A percentile compares a stretch with the other conserved stretches of the same genome.
phyloP scores from a whole-genome alignment of 176 grass and related monocot species.

The Hordeum marinum region DNA sequence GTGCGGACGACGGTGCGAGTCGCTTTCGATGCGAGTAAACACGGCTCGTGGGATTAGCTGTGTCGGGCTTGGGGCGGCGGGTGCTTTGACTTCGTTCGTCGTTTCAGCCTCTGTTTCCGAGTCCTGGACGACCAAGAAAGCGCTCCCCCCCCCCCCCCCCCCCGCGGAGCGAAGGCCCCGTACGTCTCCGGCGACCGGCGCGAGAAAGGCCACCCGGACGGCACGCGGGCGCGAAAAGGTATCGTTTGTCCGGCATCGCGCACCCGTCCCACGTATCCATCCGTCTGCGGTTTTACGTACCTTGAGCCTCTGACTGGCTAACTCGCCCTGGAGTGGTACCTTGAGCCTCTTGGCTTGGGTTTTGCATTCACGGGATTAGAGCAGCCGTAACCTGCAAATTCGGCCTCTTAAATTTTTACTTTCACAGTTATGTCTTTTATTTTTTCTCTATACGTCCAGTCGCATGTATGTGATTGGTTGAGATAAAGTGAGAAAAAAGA shows the following conservation, averaged over 20 bases:
- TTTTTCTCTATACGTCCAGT: too few species aligned
- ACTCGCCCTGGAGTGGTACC: background rate
- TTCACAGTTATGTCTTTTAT: too few species aligned
- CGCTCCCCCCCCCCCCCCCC: background rate
- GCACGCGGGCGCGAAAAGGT: background rate
- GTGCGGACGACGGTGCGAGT: background rate
- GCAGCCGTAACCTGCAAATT: too few species aligned
- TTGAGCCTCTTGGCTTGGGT: too few species aligned
- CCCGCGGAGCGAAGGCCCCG: background rate
- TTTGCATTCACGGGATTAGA: too few species aligned
- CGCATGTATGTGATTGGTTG: too few species aligned
- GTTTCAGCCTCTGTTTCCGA: background rate
- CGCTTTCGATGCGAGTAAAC: background rate
- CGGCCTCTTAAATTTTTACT: too few species aligned
- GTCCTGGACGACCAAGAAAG: conserved; percentile 18
- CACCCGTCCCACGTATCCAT: background rate
- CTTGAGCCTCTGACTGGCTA: background rate
- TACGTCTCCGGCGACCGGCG: background rate
- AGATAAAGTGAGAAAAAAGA: too few species aligned
- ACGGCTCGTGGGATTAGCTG: background rate
- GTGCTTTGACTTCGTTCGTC: background rate
- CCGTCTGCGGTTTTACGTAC: background rate
- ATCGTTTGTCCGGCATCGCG: conserved; percentile 17
- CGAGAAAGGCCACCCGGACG: background rate
- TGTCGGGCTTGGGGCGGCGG: background rate